Evolutionary conservation across 1,139 yeast genomes (phyloP).

Genomic region (Saccharomyces pastorianus): DNA sequence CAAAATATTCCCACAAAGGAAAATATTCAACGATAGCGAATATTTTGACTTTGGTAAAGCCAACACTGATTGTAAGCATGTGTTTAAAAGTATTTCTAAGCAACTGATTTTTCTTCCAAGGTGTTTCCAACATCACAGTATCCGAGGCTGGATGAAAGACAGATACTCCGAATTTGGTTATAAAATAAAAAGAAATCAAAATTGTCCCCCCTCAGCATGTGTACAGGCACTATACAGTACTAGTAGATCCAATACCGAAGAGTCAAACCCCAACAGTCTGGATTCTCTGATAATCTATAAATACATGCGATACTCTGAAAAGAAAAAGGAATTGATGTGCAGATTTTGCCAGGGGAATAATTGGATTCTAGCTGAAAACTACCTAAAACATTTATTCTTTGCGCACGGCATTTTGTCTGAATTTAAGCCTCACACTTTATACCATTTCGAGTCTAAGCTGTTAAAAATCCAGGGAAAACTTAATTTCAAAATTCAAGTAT

Average conservation of each 20-base stretch:
- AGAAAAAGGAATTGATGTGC: slow-evolving; percentile 12
- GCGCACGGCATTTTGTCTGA: slow-evolving; percentile 19
- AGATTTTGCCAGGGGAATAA: slow-evolving; percentile 18
- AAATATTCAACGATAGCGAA: neutral
- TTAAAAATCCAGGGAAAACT: neutral
- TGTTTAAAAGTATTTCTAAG: neutral
- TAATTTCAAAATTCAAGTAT: neutral
- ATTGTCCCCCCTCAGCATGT: slow-evolving; percentile 14
- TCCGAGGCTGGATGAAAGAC: slow-evolving; percentile 10
- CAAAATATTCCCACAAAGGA: neutral
- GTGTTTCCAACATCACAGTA: slow-evolving; percentile 15
- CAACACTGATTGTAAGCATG: slow-evolving; percentile 10
- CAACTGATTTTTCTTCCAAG: slow-evolving; percentile 11
- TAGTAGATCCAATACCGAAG: neutral
- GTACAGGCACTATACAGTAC: neutral
- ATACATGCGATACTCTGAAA: slow-evolving; percentile 9
- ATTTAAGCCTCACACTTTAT: slow-evolving; percentile 1
- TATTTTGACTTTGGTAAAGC: neutral
- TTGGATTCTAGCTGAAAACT: slow-evolving; percentile 12
- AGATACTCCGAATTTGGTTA: slow-evolving; percentile 9
- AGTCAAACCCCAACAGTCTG: neutral
- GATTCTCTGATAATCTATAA: slow-evolving; percentile 10
- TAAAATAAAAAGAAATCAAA: slow-evolving; percentile 12
- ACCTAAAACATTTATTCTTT: slow-evolving; percentile 16
- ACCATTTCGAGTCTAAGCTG: neutral